phyloP scores from a whole-genome alignment of 106 monocot species.

The Cymbidium sinense region DNA sequence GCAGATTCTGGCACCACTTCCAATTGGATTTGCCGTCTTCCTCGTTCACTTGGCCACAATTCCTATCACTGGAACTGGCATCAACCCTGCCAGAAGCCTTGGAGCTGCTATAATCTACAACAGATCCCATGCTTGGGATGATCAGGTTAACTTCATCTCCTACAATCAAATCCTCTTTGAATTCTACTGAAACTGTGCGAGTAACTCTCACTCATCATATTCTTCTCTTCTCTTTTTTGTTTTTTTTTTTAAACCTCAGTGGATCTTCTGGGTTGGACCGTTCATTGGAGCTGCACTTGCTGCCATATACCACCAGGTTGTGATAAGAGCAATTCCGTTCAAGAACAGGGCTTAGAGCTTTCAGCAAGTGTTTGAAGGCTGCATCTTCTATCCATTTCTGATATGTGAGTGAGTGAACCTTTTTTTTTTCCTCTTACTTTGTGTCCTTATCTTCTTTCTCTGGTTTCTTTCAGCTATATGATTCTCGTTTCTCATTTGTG shows the following conservation, averaged over 20 bases:
- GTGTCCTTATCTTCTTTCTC: neutral
- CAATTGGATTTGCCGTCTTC: slow-evolving; percentile 11
- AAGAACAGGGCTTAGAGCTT: slow-evolving; percentile 18
- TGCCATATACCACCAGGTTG: slow-evolving; percentile 18
- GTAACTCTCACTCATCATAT: neutral
- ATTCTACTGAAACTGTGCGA: neutral
- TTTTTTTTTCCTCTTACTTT: neutral
- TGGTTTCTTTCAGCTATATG: neutral
- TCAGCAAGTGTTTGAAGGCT: neutral
- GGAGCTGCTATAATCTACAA: slow-evolving; percentile 12
- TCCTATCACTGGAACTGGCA: slow-evolving; percentile 8
- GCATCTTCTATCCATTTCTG: neutral
- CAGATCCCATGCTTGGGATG: slow-evolving; percentile 10
- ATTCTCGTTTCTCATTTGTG: neutral
- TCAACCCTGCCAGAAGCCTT: slow-evolving; percentile 6
- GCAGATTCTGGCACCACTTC: slow-evolving; percentile 9
- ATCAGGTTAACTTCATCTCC: slow-evolving; percentile 1
- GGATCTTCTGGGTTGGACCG: slow-evolving; percentile 37
- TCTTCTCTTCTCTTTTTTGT: too few relatives aligned
- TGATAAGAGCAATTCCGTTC: slow-evolving; percentile 26
- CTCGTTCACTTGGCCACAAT: slow-evolving; percentile 12
- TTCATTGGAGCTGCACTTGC: slow-evolving; percentile 31
- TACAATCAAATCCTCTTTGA: neutral
- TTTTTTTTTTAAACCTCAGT: slow-evolving; percentile 5
- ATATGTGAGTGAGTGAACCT: too few relatives aligned